phyloP scores from a whole-genome alignment of 2,329 filamentous ascomycete genomes.

The Aspergillus fumigatus region DNA sequence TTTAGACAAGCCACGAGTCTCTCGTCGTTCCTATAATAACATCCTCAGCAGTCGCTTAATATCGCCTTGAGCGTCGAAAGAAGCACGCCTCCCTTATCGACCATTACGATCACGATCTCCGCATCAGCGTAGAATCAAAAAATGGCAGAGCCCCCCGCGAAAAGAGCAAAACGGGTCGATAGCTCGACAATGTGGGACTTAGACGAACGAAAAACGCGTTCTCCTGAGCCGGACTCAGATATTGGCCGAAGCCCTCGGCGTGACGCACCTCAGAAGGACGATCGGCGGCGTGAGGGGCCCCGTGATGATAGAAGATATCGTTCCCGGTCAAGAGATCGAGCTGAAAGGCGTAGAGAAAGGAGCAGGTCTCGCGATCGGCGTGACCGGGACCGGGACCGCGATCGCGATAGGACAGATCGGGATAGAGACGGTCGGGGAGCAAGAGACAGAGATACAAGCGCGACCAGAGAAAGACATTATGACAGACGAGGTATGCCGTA shows the following conservation, averaged over 20 bases:
- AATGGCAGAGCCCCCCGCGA: conserved; percentile 53
- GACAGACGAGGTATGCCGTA: conserved; percentile 35
- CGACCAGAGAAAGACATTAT: conserved; percentile 35
- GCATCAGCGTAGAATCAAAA: conserved; percentile 7
- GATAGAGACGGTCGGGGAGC: conserved; percentile 34
- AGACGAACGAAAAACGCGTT: conserved; percentile 28
- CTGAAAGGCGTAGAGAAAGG: conserved; percentile 38
- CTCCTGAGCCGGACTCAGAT: conserved; percentile 24
- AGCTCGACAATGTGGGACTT: conserved; percentile 59
- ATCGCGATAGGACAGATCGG: conserved; percentile 31
- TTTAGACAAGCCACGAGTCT: neutral
- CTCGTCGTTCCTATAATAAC: neutral
- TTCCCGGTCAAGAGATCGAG: conserved; percentile 36
- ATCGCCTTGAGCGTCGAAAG: neutral
- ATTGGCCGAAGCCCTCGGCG: conserved; percentile 34
- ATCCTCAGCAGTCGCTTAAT: neutral
- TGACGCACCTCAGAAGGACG: conserved; percentile 34
- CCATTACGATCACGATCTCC: neutral
- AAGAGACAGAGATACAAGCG: conserved; percentile 38
- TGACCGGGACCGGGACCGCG: conserved; percentile 29
- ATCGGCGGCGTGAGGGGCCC: conserved; percentile 33
- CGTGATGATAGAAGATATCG: conserved; percentile 39
- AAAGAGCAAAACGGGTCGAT: conserved; percentile 51
- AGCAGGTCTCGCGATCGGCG: conserved; percentile 42
- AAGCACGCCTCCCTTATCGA: neutral